Evolutionary conservation across 1,284 basidiomycete genomes (phyloP), one percentile per base, ranked within the genome.

Genomic region (Inonotus hispidus): DNA sequence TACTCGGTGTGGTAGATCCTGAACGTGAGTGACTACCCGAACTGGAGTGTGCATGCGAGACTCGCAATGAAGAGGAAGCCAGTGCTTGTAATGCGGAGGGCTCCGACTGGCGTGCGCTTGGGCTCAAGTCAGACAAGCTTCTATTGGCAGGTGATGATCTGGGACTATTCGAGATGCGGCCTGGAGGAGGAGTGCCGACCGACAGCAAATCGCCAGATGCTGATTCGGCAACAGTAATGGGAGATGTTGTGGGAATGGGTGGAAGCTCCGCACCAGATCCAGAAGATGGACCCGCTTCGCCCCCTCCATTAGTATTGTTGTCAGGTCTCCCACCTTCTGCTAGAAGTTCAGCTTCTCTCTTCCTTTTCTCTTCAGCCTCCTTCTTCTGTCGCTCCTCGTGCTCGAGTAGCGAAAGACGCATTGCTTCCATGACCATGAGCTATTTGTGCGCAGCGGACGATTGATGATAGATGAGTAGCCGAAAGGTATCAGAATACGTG

Each of bases 391-490:
- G 87, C 66, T 87, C 87, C 72, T 92, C 89, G 66, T 98, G 94
- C 67, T 99, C 96, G 58, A 97, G 73, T 65, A 98, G 78, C 49
- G 94, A 97, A 61, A 98, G 77, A 46, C 96, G 86, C 95, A 99
- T 98, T 1, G 96, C 97, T 75, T 99, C 96, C 92, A 96, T 95
- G 58, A 99, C 80, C 95, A 99, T 98, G 53, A 98, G 77, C 91
- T 98, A 68, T 66, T 67, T 32, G 67, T 63, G 35, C 25, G n/a
- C n/a, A n/a, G n/a, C n/a, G n/a, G n/a, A n/a, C n/a, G n/a, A n/a
- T n/a, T n/a, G n/a, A n/a, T n/a, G n/a, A n/a, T n/a, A n/a, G n/a
- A n/a, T n/a, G n/a, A n/a, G n/a, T n/a, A n/a, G n/a, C n/a, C n/a
- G n/a, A n/a, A n/a, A n/a, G n/a, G n/a, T n/a, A 35, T 35, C 19